Conservation (phyloP, 1,284 basidiomycete species). For the Ustilago shanxiensis region DNA sequence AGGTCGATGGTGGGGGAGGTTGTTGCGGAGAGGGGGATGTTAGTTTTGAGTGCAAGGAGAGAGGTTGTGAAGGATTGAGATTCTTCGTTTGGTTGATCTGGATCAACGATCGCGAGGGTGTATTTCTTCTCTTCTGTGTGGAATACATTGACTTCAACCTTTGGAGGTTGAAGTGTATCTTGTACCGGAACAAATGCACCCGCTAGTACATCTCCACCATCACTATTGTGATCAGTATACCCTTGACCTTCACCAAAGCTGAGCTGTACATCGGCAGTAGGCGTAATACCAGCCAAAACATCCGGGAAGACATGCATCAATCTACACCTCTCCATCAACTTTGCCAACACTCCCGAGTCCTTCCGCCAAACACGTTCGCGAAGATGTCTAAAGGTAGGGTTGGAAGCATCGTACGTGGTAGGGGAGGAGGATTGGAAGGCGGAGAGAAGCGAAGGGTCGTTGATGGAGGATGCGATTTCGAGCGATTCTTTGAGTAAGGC, state of each 20-base stretch:
- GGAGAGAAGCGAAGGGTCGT: constrained; percentile 83
- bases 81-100: constrained; percentile 84
- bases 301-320: constrained; percentile 93
- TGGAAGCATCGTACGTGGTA: constrained; percentile 69
- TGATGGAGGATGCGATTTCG: constrained; percentile 79
- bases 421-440: constrained; percentile 73
- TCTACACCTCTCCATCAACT: constrained; percentile 87
- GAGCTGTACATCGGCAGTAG: constrained; percentile 80
- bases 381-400: constrained; percentile 82
- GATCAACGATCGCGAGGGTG: constrained; percentile 88
- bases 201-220: constrained; percentile 77
- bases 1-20: constrained; percentile 71
- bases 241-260: constrained; percentile 73
- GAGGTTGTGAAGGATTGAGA: constrained; percentile 79
- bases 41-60: constrained; percentile 86
- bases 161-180: constrained; percentile 77
- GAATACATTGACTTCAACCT: constrained; percentile 80
- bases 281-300: constrained; percentile 79
- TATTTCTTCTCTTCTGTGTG: constrained; percentile 85
- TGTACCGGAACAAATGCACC: constrained; percentile 72
- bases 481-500: constrained; percentile 71
- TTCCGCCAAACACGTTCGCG: constrained; percentile 84
- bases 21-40: constrained; percentile 68
- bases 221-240: constrained; percentile 63
- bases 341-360: constrained; percentile 38